phyloP scores from a whole-genome alignment of 2,329 filamentous ascomycete species.

The Paecilomyces niveus region DNA sequence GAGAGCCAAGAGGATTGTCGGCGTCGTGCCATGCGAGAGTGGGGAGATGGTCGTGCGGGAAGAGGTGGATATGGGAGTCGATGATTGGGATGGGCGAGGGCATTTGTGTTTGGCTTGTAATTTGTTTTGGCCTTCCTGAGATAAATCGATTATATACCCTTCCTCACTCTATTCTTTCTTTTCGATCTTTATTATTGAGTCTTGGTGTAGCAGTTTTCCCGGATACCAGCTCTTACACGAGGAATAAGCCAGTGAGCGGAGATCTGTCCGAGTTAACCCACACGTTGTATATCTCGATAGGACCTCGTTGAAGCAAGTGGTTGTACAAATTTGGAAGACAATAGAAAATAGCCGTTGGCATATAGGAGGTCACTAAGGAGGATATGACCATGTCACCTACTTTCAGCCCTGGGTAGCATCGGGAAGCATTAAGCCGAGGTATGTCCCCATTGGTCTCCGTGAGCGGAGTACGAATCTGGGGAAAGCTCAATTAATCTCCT shows the following conservation, averaged over 20 bases:
- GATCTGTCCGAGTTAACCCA: too few relatives aligned
- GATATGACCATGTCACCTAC: neutral
- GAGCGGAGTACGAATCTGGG: neutral
- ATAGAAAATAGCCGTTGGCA: too few relatives aligned
- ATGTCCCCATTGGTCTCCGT: neutral
- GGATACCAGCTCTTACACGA: too few relatives aligned
- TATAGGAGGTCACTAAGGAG: too few relatives aligned
- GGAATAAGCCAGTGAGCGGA: too few relatives aligned
- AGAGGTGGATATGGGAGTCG: constrained; percentile 90
- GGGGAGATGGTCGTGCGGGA: constrained; percentile 58
- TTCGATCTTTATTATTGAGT: too few relatives aligned
- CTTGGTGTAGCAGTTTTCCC: too few relatives aligned
- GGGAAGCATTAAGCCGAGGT: neutral
- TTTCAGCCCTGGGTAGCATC: neutral
- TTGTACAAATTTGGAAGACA: too few relatives aligned
- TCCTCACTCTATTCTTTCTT: too few relatives aligned
- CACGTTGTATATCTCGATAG: too few relatives aligned
- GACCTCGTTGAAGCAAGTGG: too few relatives aligned
- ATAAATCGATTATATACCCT: neutral
- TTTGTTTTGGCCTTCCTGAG: neutral
- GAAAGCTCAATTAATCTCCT: too few relatives aligned
- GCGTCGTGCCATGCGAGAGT: constrained; percentile 64
- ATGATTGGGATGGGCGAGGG: constrained; percentile 51
- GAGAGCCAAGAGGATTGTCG: constrained; percentile 52
- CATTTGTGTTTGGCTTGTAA: neutral